These are phyloP conservation scores for Aspergillus sp. DNA, from an alignment of 2,329 filamentous ascomycete species.

Conservation along the genomic window DNA sequence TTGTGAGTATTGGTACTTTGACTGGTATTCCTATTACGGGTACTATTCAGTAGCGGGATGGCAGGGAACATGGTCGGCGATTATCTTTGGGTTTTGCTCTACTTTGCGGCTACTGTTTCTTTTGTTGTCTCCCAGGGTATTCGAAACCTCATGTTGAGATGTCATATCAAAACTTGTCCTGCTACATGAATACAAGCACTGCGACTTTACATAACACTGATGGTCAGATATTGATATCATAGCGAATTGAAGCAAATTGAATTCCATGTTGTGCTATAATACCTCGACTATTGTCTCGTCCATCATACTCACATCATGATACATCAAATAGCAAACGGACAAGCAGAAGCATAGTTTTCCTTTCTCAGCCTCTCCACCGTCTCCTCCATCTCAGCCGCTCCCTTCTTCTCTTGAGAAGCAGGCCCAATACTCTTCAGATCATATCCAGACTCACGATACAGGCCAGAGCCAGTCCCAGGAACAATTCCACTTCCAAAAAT, in stretches of 20 bases:
- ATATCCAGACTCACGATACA: conserved; percentile 7
- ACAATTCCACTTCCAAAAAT: conserved; percentile 8
- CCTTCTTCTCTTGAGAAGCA: conserved; percentile 7
- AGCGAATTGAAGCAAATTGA: too few relatives aligned
- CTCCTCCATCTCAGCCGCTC: conserved; percentile 8
- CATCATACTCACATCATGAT: too few relatives aligned
- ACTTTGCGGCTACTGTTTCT: conserved; percentile 15
- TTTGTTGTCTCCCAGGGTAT: conserved; percentile 20
- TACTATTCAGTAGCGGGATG: conserved; percentile 1
- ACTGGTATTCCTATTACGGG: conserved; percentile 17
- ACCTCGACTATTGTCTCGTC: too few relatives aligned
- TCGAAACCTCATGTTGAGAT: too few relatives aligned
- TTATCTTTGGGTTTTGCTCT: conserved; percentile 20
- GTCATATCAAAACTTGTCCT: too few relatives aligned
- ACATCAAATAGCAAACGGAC: conserved; percentile 1
- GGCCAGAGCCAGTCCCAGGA: not conserved
- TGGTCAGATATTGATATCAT: too few relatives aligned
- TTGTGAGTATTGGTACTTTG: conserved; percentile 18
- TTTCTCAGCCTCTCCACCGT: not conserved
- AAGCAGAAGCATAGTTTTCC: conserved; percentile 2
- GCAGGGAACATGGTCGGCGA: conserved; percentile 7
- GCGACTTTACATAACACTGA: too few relatives aligned
- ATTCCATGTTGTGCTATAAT: too few relatives aligned
- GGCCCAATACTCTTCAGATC: conserved; percentile 9
- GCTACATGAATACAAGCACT: too few relatives aligned